Evolutionary conservation across 2,329 filamentous ascomycete genomes (phyloP).

Genomic region (Calonectria ilicicola): DNA sequence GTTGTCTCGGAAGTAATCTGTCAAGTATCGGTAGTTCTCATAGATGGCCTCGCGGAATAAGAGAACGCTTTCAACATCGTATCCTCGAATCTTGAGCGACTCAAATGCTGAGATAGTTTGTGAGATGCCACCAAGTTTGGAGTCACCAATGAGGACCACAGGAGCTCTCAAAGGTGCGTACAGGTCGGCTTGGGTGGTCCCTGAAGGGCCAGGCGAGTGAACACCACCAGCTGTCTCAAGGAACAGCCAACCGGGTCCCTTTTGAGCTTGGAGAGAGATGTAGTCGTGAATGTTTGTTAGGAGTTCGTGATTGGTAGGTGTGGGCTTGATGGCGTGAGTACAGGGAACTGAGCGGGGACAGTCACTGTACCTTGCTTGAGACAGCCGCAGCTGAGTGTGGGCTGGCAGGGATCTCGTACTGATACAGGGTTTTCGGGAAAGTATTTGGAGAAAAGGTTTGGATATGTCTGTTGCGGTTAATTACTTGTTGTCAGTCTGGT

Average conservation of each 20-base stretch:
- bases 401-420: constrained; percentile 80
- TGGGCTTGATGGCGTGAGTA: constrained; percentile 51
- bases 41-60: constrained; percentile 76
- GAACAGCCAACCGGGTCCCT: constrained; percentile 72
- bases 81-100: constrained; percentile 81
- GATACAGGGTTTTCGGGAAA: constrained; percentile 68
- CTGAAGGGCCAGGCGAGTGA: constrained; percentile 82
- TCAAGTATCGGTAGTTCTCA: constrained; percentile 76
- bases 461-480: constrained; percentile 68
- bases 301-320: constrained; percentile 64
- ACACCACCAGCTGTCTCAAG: constrained; percentile 88
- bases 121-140: constrained; percentile 82
- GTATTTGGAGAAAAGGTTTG: constrained; percentile 65
- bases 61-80: constrained; percentile 78
- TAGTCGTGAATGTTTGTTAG: constrained; percentile 58
- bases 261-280: constrained; percentile 50
- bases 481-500: not conserved
- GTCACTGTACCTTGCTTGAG: constrained; percentile 53
- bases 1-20: constrained; percentile 73
- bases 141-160: constrained; percentile 79
- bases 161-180: constrained; percentile 82
- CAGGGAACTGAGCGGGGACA: not conserved
- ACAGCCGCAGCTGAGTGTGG: constrained; percentile 77
- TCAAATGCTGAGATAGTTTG: constrained; percentile 85
- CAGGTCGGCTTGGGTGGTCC: constrained; percentile 81